A percentile compares a stretch with the other conserved stretches of the same genome.
phyloP scores from a whole-genome alignment of 192 early-diverging fungal genomes.

The Funneliformis geosporum region DNA sequence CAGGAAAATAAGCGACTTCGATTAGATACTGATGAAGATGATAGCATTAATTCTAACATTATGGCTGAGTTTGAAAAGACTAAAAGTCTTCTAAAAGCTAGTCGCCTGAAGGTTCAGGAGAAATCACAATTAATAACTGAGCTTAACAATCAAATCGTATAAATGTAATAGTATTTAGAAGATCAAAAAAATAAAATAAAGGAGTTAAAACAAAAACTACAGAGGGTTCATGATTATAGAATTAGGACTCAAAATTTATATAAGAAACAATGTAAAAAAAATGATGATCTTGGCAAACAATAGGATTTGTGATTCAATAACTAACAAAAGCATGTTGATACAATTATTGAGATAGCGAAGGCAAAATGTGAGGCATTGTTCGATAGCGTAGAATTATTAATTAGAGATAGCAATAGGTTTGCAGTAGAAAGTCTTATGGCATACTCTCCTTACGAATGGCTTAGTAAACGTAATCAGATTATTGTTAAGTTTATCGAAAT shows the following conservation, averaged over 20 bases:
- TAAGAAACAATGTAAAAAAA: not conserved
- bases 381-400: too few species aligned
- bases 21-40: not conserved
- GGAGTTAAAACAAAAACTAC: not conserved
- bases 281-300: too few species aligned
- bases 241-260: not conserved
- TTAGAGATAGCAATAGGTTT: too few species aligned
- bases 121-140: slow-evolving; percentile 2
- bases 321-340: not conserved
- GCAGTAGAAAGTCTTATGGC: too few species aligned
- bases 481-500: too few species aligned
- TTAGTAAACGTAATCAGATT: too few species aligned
- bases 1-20: not conserved
- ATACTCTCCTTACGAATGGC: too few species aligned
- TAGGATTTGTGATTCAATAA: not conserved
- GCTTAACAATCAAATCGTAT: not conserved
- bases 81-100: slow-evolving; percentile 1
- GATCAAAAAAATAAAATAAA: slow-evolving; percentile 3
- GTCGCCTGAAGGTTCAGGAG: not conserved
- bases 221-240: not conserved
- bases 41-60: not conserved
- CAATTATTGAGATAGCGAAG: too few species aligned
- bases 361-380: too few species aligned
- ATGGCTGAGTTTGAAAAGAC: not conserved
- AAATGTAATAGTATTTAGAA: not conserved